Percentiles rank a stretch among this genome's conserved stretches.
phyloP scores from a whole-genome alignment of 192 early-diverging fungal species.

The Linnemannia exigua region DNA sequence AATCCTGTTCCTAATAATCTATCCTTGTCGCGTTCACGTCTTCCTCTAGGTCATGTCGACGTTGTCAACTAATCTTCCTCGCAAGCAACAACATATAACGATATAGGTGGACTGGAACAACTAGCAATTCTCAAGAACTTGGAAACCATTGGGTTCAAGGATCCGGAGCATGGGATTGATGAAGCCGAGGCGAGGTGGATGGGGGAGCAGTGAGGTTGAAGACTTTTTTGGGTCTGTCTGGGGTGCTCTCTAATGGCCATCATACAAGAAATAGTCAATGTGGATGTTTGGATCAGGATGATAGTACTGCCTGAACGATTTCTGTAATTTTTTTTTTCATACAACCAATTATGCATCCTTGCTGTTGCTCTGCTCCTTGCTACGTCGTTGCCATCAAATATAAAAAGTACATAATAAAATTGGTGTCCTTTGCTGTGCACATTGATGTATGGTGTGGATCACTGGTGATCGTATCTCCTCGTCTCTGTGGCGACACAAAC shows the following conservation, averaged over 20 bases:
- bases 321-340: too few relatives aligned
- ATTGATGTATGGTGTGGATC: too few relatives aligned
- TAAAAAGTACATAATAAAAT: too few relatives aligned
- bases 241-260: not conserved
- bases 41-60: not conserved
- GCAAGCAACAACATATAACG: not conserved
- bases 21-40: not conserved
- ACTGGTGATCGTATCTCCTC: too few relatives aligned
- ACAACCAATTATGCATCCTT: too few relatives aligned
- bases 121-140: not conserved
- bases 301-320: too few relatives aligned
- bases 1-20: not conserved
- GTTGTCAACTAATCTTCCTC: too few relatives aligned
- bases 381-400: too few relatives aligned
- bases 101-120: not conserved
- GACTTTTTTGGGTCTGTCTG: not conserved
- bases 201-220: not conserved
- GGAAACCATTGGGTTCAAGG: not conserved
- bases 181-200: too few relatives aligned
- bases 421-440: too few relatives aligned
- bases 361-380: too few relatives aligned
- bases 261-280: not conserved
- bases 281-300: not conserved
- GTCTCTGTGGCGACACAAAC: too few relatives aligned
- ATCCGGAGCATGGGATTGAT: not conserved